Evolutionary conservation across 768 basidiomycete genomes (phyloP).

Genomic region (Serendipita sp.): DNA sequence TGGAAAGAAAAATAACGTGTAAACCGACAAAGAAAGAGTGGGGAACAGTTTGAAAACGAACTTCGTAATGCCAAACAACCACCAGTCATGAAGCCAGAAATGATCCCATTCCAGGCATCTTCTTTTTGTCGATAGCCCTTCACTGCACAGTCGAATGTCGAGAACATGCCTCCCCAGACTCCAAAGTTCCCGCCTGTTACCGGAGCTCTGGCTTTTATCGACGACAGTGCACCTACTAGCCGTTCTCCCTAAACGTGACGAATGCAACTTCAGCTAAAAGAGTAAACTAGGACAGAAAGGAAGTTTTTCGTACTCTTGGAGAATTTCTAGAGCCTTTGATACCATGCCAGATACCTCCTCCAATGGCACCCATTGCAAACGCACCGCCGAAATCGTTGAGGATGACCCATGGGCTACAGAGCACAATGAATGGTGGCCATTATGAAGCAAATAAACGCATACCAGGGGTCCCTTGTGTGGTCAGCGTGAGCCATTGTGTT

Average conservation of each 20-base stretch:
- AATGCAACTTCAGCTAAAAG: background rate
- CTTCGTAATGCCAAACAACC: conserved; percentile 88
- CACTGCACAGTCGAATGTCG: conserved; percentile 94
- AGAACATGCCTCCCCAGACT: conserved; percentile 96
- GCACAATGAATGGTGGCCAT: background rate
- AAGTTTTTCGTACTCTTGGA: conserved; percentile 42
- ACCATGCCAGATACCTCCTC: conserved; percentile 96
- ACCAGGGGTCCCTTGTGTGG: conserved; percentile 91
- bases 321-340: conserved; percentile 97
- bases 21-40: background rate
- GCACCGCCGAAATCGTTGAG: conserved; percentile 97
- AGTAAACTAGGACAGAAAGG: background rate
- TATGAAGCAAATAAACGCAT: conserved; percentile 13
- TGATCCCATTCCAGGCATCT: conserved; percentile 97
- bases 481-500: conserved; percentile 67
- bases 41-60: conserved; percentile 28
- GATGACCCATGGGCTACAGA: conserved; percentile 83
- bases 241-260: conserved; percentile 63
- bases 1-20: conserved; percentile 6
- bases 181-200: conserved; percentile 96
- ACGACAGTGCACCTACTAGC: conserved; percentile 80
- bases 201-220: conserved; percentile 94
- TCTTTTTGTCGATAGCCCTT: conserved; percentile 95
- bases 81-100: conserved; percentile 96
- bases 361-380: conserved; percentile 94